phyloP scores from a whole-genome alignment of 169 alveolate genomes.

The Eimeria praecox region DNA sequence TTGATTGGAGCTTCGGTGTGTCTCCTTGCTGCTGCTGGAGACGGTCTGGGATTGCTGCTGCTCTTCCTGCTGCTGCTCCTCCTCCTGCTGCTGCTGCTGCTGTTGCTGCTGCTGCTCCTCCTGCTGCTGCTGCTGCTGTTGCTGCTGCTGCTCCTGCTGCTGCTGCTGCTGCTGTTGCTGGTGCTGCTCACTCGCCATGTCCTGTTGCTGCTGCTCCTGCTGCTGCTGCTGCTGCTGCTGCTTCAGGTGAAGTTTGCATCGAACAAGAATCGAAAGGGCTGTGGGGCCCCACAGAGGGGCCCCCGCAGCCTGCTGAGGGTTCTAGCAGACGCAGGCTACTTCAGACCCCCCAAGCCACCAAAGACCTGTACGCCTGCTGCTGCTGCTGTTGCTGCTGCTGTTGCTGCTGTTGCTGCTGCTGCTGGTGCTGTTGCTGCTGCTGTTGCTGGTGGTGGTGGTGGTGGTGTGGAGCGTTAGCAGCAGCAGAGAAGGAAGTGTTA shows the following conservation, averaged over 20 bases:
- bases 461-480: neutral
- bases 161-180: neutral
- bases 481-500: too few relatives aligned
- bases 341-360: neutral
- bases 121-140: conserved; percentile 32
- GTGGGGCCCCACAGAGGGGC: conserved; percentile 19
- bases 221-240: conserved; percentile 67
- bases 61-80: neutral
- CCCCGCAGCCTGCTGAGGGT: conserved; percentile 45
- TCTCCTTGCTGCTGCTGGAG: conserved; percentile 32
- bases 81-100: neutral
- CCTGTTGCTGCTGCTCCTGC: conserved; percentile 29
- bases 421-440: neutral
- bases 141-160: neutral
- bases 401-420: conserved; percentile 40
- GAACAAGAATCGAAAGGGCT: neutral
- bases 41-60: neutral
- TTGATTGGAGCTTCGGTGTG: conserved; percentile 52
- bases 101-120: neutral
- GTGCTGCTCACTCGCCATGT: neutral
- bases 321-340: conserved; percentile 30
- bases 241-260: conserved; percentile 17
- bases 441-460: neutral
- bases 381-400: conserved; percentile 36
- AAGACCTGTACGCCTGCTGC: conserved; percentile 2